Base-by-base conservation (phyloP, 2,329 filamentous ascomycete genomes). In the Talaromyces piceae region DNA sequence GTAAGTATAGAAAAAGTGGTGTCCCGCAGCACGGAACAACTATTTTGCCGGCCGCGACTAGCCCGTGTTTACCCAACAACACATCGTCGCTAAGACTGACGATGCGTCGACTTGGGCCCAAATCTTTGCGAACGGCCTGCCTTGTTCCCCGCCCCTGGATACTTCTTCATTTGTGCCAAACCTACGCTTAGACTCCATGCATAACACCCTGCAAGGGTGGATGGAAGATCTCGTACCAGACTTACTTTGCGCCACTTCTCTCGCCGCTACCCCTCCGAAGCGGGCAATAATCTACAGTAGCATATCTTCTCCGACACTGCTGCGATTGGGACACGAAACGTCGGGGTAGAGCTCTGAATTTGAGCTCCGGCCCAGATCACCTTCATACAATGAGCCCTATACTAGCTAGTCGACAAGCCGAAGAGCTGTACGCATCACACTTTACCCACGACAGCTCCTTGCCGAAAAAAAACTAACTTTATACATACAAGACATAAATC, bases 371-470 rank as follows among this genome's bases (percentile, higher is more conserved):
- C 39, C 22, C 20, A 43, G 11, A 8, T 8, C 23, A 9, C 22
- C 20, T 25, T 16, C 39, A 39, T 41, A 61, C 50, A 57, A 91
- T 91, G 87, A 85, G 81, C 75, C 81, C 82, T 65, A 78, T 88
- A 68, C 75, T 93, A 72, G 89, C 87, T 55, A 75, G 79, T 63
- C 82, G 86, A 66, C 89, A 94, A 76, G 88, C 88, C 57, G 88
- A 93, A 73, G 88, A 93, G 78, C 83, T 93, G 87, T 91, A 78
- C 71, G 86, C 78, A 28, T 26, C n/a, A 37, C 11, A 11, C 16
- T 3, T 26, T 22, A 20, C 6, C 31, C 13, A 43, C 33, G 31
- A 25, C 39, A 49, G 44, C 13, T 50, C 47, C 48, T 8, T 20
- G 23, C 57, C 50, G 56, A 60, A 51, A 64, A 72, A 18, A 18